Evolutionary conservation across 306 rosid genomes (phyloP).

Genomic region (Cicer arietinum): DNA sequence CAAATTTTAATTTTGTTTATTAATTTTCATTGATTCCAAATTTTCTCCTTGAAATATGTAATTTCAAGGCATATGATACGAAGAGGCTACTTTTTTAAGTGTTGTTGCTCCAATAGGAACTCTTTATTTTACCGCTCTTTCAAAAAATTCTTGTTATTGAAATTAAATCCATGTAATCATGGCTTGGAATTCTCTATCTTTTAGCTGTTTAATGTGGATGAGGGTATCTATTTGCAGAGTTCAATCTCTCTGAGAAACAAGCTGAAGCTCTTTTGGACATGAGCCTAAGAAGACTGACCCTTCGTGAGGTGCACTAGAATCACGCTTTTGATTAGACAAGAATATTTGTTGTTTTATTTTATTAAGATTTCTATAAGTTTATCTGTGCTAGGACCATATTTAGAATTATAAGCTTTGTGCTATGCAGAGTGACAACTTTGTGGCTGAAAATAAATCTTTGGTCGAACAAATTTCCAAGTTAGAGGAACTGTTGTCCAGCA

Average conservation of each 20-base stretch:
- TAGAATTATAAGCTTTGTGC: slow-evolving; percentile 35
- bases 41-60: slow-evolving; percentile 10
- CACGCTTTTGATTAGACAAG: slow-evolving; percentile 30
- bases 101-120: slow-evolving; percentile 8
- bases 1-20: slow-evolving; percentile 20
- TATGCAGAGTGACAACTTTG: slow-evolving; percentile 76
- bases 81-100: neutral
- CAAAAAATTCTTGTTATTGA: slow-evolving; percentile 18
- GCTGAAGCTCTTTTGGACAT: slow-evolving; percentile 96
- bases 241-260: slow-evolving; percentile 87
- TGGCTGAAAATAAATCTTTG: slow-evolving; percentile 76
- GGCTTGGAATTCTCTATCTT: slow-evolving; percentile 2
- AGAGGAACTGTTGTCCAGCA: slow-evolving; percentile 84
- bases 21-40: slow-evolving; percentile 24
- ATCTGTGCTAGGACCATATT: slow-evolving; percentile 3
- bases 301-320: slow-evolving; percentile 73
- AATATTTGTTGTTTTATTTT: slow-evolving; percentile 30
- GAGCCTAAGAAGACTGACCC: slow-evolving; percentile 79
- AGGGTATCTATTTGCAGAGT: slow-evolving; percentile 58
- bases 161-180: slow-evolving; percentile 25
- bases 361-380: slow-evolving; percentile 7
- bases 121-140: neutral
- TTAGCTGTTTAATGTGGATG: slow-evolving; percentile 22
- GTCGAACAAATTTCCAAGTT: slow-evolving; percentile 75
- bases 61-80: slow-evolving; percentile 18